Conservation (phyloP, 768 basidiomycete species). For the Podaxis rugospora region DNA sequence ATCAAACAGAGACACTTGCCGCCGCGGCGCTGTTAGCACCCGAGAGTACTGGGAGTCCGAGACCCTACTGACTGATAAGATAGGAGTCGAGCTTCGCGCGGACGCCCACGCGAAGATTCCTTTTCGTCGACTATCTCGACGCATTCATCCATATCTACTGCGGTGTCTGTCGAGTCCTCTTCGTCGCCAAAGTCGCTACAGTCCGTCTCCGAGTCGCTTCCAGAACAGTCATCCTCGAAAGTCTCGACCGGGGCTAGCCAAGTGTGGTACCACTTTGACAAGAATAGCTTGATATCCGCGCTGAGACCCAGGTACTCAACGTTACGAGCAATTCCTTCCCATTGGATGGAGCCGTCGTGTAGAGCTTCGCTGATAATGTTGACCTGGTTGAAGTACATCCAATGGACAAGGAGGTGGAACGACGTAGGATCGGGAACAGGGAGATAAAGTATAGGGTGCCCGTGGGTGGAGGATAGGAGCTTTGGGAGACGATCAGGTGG, state of each 20-base stretch:
- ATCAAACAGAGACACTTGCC: not conserved
- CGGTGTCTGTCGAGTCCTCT: slow-evolving; percentile 28
- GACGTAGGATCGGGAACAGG: slow-evolving; percentile 73
- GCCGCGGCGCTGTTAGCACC: not conserved
- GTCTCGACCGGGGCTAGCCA: slow-evolving; percentile 46
- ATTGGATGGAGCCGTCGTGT: slow-evolving; percentile 58
- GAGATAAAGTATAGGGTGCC: slow-evolving; percentile 67
- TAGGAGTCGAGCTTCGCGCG: slow-evolving; percentile 27
- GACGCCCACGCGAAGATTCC: slow-evolving; percentile 12
- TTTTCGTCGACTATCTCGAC: slow-evolving; percentile 18
- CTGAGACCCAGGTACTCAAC: slow-evolving; percentile 84
- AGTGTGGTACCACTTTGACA: slow-evolving; percentile 69
- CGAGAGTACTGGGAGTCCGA: slow-evolving; percentile 6
- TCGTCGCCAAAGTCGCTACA: slow-evolving; percentile 32
- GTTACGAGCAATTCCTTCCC: slow-evolving; percentile 87
- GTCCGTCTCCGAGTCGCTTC: slow-evolving; percentile 35
- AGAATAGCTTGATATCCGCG: slow-evolving; percentile 70
- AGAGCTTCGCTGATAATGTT: slow-evolving; percentile 64
- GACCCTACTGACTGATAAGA: slow-evolving; percentile 23
- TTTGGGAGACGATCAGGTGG: slow-evolving; percentile 58
- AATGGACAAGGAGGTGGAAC: slow-evolving; percentile 69
- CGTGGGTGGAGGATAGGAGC: slow-evolving; percentile 58
- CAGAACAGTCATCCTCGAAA: slow-evolving; percentile 23
- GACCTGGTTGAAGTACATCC: slow-evolving; percentile 78
- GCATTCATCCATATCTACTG: slow-evolving; percentile 35